A percentile compares a stretch with the other conserved stretches of the same genome.
phyloP scores from a whole-genome alignment of 306 rosid genomes.

The Inga leiocalycina region DNA sequence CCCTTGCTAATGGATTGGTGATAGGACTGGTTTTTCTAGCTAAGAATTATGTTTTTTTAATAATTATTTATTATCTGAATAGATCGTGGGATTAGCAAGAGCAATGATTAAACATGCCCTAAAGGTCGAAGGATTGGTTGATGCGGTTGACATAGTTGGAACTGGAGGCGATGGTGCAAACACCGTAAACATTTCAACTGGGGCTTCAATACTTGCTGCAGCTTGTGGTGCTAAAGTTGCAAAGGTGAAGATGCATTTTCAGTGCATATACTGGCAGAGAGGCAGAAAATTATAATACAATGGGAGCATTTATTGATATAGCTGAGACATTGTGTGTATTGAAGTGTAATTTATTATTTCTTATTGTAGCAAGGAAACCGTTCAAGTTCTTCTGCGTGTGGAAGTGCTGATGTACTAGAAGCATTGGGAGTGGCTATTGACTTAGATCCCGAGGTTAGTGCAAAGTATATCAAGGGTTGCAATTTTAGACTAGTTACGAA shows the following conservation, averaged over 20 bases:
- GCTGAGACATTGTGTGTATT: not conserved
- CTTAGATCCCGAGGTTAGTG: conserved; percentile 71
- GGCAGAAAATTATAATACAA: not conserved
- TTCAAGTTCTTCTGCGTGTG: conserved; percentile 94
- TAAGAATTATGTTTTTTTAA: not conserved
- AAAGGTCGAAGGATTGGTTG: conserved; percentile 77
- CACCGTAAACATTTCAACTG: conserved; percentile 93
- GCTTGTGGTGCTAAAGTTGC: conserved; percentile 97
- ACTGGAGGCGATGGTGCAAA: conserved; percentile 96
- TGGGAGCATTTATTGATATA: not conserved
- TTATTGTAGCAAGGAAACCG: conserved; percentile 89
- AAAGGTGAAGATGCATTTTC: conserved; percentile 53
- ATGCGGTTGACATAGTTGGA: conserved; percentile 95
- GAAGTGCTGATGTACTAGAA: conserved; percentile 96
- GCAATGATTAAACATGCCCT: conserved; percentile 77
- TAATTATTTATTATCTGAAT: conserved; percentile 13
- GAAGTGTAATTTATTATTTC: not conserved
- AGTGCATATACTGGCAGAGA: not conserved
- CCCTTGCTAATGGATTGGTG: not conserved
- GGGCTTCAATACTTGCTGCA: conserved; percentile 91
- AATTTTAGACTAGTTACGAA: not conserved
- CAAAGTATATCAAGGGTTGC: not conserved
- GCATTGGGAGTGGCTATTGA: conserved; percentile 74
- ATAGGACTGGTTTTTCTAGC: not conserved
- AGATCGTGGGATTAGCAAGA: conserved; percentile 90